These are phyloP conservation scores for Saturnispora bothae DNA, from an alignment of 805 yeast species.

Conservation along the genomic window DNA sequence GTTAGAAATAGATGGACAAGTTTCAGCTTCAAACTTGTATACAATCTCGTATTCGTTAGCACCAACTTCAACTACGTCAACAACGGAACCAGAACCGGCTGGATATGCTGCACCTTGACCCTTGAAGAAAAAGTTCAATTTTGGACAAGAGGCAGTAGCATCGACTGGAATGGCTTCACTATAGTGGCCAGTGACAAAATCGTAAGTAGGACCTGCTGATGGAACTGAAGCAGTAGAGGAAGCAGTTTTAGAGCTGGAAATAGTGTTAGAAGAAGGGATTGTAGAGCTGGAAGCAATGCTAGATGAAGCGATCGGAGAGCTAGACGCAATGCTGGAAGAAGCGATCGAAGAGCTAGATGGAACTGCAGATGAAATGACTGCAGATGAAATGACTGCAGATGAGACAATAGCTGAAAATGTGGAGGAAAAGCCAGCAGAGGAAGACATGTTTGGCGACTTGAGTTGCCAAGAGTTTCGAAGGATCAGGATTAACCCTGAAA, in stretches of 20 bases:
- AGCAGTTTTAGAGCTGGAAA: neutral
- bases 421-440: neutral
- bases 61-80: constrained; percentile 10
- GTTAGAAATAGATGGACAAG: constrained; percentile 12
- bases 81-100: constrained; percentile 12
- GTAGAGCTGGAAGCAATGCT: neutral
- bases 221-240: neutral
- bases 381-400: neutral
- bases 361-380: neutral
- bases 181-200: constrained; percentile 10
- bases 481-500: neutral
- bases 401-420: neutral
- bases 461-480: neutral
- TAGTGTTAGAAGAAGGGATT: neutral
- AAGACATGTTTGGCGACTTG: neutral
- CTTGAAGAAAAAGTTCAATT: constrained; percentile 12
- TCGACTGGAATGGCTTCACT: neutral
- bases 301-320: too few species aligned
- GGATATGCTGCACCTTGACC: constrained; percentile 13
- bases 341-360: too few species aligned
- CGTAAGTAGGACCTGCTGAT: neutral
- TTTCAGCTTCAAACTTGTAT: constrained; percentile 11
- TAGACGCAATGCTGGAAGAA: too few species aligned
- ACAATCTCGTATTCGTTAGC: constrained; percentile 12
- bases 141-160: constrained; percentile 10